Evolutionary conservation across 169 alveolate genomes (phyloP).

Genomic region (Plasmodium malariae): DNA sequence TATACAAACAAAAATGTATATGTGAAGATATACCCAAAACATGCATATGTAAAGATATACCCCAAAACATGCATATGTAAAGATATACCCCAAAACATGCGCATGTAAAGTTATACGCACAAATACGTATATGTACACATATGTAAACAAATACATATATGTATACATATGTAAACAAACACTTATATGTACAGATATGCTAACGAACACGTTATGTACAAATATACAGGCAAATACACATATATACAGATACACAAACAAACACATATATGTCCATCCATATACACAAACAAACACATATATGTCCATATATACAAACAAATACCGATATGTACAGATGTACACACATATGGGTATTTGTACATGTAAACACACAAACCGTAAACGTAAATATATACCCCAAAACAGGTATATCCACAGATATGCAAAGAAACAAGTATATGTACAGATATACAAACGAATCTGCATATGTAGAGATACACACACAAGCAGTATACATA

Average conservation of each 20-base stretch:
- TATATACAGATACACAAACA: no score
- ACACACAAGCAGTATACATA: no score
- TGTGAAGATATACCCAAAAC: not conserved
- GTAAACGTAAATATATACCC: no score
- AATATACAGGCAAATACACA: no score
- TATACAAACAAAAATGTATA: no score
- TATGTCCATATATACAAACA: not conserved
- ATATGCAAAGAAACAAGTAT: not conserved
- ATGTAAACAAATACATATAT: not conserved
- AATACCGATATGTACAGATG: not conserved
- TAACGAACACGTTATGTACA: not conserved
- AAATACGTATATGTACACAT: not conserved
- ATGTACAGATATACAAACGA: no score
- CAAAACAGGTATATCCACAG: not conserved
- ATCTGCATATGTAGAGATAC: no score
- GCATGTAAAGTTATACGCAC: not conserved
- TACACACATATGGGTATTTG: constrained; percentile 4
- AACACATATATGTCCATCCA: no score
- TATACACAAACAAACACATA: no score
- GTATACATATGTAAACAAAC: not conserved
- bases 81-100: no score
- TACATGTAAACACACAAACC: no score
- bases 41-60: not conserved
- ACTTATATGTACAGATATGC: not conserved
- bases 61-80: no score